Base-by-base conservation (phyloP, 192 early-diverging fungal genomes). In the Podila epicladia region DNA sequence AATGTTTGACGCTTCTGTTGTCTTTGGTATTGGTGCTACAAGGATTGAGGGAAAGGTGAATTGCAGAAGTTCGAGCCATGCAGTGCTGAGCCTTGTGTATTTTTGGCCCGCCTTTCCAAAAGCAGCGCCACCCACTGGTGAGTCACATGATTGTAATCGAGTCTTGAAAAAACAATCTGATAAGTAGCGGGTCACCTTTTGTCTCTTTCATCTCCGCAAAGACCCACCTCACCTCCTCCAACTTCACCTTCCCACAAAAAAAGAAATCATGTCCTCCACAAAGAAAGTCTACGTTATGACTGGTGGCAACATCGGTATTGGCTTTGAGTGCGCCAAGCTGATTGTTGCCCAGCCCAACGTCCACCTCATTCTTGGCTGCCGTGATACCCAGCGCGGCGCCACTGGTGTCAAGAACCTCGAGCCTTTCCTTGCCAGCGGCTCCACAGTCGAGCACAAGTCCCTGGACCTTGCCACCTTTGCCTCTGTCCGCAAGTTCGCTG, bases 241-340 rank as follows among this genome's bases (percentile, higher is more conserved):
- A 0, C n/a, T 9, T 17, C 19, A 41, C 35, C 20, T 24, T 9
- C 35, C 4, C 26, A 33, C 17, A 61, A 32, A 31, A 61, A 61
- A 24, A 33, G 6, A 60, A 60, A 26, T 48, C 9, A 55, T 13
- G 7, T 26, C 41, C 13, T 24, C 71, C 12, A 20, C 62, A 19
- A 78, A 66, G 22, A 64, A 71, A 26, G 64, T 78, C 70, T 32
- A 65, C 26, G 29, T 79, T 45, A 55, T 83, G 73, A 68, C 82
- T 50, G 62, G 86, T 20, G 58, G 74, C 5, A 61, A 88, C 74
- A 66, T 85, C 71, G 68, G 82, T 64, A 78, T 88, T 72, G 64
- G 85, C 19, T 73, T 75, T 57, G 68, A 85, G 58, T 53, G 64
- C 62, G 66, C 72, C 7, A 73, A 67, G 51, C 33, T 55, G 15